Evolutionary conservation across 306 rosid species (phyloP).

Genomic region (Trifolium dubium): DNA sequence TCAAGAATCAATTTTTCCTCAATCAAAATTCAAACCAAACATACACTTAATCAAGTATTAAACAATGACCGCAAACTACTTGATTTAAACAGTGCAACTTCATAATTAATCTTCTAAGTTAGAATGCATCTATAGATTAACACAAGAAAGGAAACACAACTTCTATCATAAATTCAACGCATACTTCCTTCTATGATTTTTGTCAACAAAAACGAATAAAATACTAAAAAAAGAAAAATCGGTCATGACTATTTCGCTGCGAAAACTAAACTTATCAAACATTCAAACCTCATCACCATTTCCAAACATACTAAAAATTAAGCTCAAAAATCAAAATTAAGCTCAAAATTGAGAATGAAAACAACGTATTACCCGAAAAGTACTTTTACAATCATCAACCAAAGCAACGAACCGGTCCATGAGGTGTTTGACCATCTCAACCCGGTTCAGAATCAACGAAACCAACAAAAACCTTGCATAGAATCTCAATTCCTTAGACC

Average conservation of each 20-base stretch:
- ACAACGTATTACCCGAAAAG: conserved; percentile 65
- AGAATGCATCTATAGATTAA: not conserved
- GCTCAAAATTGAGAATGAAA: conserved; percentile 28
- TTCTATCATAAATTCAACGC: not conserved
- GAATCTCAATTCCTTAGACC: conserved; percentile 89
- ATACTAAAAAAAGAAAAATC: not conserved
- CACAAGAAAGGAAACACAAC: conserved; percentile 25
- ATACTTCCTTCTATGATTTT: conserved; percentile 12
- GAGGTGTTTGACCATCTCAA: conserved; percentile 74
- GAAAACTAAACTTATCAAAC: not conserved
- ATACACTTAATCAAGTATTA: conserved; percentile 8
- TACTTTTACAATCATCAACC: conserved; percentile 80
- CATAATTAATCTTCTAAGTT: conserved; percentile 29
- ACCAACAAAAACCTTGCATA: conserved; percentile 92
- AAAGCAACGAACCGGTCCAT: conserved; percentile 71
- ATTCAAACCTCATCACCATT: conserved; percentile 8
- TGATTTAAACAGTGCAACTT: conserved; percentile 32
- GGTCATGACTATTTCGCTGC: not conserved
- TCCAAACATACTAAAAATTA: conserved; percentile 7
- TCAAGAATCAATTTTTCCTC: too few species aligned
- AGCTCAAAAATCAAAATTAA: not conserved
- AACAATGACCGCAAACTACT: conserved; percentile 12
- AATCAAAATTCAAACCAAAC: too few species aligned
- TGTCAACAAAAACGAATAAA: conserved; percentile 17
- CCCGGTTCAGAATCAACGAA: conserved; percentile 75